These are phyloP conservation scores for Salix exigua DNA, from an alignment of 345 rosid genomes.

Conservation along the genomic window DNA sequence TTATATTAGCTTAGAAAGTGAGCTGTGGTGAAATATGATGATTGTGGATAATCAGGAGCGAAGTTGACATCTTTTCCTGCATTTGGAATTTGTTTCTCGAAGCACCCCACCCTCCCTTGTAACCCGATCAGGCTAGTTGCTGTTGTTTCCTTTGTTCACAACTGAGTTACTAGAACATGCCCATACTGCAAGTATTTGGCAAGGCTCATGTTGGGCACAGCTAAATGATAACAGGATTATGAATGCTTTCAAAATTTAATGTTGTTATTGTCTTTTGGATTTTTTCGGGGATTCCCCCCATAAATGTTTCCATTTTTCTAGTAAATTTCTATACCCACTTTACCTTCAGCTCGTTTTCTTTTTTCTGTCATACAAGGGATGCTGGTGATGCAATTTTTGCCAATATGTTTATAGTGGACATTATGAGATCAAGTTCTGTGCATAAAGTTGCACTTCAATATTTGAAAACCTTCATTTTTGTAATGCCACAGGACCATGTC, in stretches of 20 bases:
- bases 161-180: background rate
- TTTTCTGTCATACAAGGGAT: background rate
- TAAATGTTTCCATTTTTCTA: background rate
- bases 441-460: background rate
- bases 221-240: background rate
- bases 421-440: background rate
- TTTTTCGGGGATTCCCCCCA: background rate
- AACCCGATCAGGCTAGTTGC: too few relatives aligned
- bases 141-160: background rate
- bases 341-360: background rate
- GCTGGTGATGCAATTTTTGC: background rate
- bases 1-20: background rate
- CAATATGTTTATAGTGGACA: background rate
- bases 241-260: background rate
- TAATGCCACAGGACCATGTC: background rate
- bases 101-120: too few relatives aligned
- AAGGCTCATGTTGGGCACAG: background rate
- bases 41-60: background rate
- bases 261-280: background rate
- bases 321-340: background rate
- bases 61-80: background rate
- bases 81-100: too few relatives aligned
- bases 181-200: background rate
- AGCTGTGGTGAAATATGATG: background rate
- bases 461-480: background rate